Base-by-base conservation (phyloP, 1,139 yeast genomes). In the Saccharomyces hybrid region DNA sequence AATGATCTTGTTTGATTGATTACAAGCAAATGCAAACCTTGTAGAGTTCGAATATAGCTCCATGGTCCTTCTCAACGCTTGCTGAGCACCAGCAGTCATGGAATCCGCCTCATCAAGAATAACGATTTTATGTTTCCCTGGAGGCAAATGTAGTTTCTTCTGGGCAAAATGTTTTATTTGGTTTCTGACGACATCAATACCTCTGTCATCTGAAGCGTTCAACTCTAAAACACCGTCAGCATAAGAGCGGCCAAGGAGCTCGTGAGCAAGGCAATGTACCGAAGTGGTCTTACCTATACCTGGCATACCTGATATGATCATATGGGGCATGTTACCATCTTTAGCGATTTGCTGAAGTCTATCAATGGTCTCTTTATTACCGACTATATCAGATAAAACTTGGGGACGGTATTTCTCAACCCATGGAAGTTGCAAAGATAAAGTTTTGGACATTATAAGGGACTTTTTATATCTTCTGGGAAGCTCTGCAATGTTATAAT, bases 201-300 rank as follows among this genome's bases (percentile, higher is more conserved):
- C 98, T 72, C 99, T 79, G 69, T 93, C 99, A 68, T 93, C 99
- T 1, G 96, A 86, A 0, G 99, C 99, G 69, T 93, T 93, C 64
- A 93, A 76, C 69, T 93, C 99, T 57, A 93, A 73, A 0, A 95
- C 95, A 0, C 97, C 99, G 61, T 85, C 93, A 42, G 78, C 77
- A 66, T 86, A 86, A 41, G 82, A 74, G 14, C 82, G 81, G 0
- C 97, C 97, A 32, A 93, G 76, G 51, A 93, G 72, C 66, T 88
- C 96, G 52, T 82, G 78, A 0, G 99, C 98, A 46, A 93, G 78
- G 74, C 98, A 91, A 60, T 88, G 90, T 9, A 93, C 82, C 1
- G 97, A 86, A 0, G 99, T 93, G 6, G 99, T 93, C 69, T 93
- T 93, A 49, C 99, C 99, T 57, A 93, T 91, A 63, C 99, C 99